Evolutionary conservation across 2,329 filamentous ascomycete species (phyloP), one percentile per base, ranked within the genome.

Genomic region (Colletotrichum musicola): DNA sequence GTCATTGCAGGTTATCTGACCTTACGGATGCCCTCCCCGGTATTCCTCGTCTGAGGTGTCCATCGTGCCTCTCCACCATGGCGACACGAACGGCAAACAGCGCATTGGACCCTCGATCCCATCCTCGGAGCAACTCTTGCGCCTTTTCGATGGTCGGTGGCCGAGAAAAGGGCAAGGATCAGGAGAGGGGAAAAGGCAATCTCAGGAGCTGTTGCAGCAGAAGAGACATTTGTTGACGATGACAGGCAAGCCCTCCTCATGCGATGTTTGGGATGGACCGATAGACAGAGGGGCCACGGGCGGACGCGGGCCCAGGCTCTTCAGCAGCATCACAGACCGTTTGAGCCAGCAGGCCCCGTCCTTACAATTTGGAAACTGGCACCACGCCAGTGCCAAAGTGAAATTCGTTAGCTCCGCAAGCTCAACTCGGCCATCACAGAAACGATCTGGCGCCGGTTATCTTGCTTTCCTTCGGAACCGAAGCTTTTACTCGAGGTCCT

Each of bases 341-440:
- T 64, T 68, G 64, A 54, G 47, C 59, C 54, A 58, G 64, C 64
- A 68, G 61, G 64, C 64, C 42, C 47, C 62, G 60, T 47, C 64
- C 61, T 30, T 58, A 58, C 64, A 64, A 40, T 20, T 53, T 64
- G 44, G 60, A 67, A 58, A 68, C 64, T 54, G 62, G 27, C 22
- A 59, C 12, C n/a, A 57, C 16, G 53, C 20, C n/a, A 44, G 40
- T 57, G 61, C 30, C 22, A 55, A 60, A 60, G 40, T 59, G n/a
- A 51, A 42, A 20, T 40, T 6, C 46, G 46, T 51, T 51, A 60
- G 53, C 53, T 51, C 53, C 44, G 53, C 62, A 44, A 59, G 27
- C 54, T 50, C 54, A 58, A 53, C 49, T 53, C 35, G 42, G 44
- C 30, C 35, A 59, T 46, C 54, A 30, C 40, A 49, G 47, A 50